These are phyloP conservation scores for Heliamphora pulchella DNA, from an alignment of 179 eudicot genomes.

Conservation along the genomic window DNA sequence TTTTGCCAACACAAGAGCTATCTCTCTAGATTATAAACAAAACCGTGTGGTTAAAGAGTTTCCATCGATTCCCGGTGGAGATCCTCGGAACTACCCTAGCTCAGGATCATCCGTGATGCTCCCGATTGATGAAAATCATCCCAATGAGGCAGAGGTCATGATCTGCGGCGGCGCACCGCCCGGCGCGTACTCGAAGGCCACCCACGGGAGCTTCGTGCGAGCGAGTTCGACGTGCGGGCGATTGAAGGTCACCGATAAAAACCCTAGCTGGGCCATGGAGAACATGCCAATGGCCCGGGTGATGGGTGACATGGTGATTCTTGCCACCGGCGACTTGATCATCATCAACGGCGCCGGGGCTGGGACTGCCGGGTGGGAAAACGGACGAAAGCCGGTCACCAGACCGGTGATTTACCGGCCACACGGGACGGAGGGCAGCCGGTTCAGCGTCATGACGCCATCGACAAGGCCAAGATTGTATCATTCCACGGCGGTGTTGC, in stretches of 20 bases:
- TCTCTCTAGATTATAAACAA: constrained; percentile 39
- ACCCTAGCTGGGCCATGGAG: constrained; percentile 61
- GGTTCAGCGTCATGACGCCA: constrained; percentile 46
- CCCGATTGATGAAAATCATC: constrained; percentile 48
- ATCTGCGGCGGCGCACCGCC: constrained; percentile 67
- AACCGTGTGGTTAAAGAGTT: constrained; percentile 40
- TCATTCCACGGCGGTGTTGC: constrained; percentile 53
- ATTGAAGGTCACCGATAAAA: constrained; percentile 35
- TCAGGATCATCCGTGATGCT: constrained; percentile 68
- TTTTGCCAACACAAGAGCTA: constrained; percentile 63
- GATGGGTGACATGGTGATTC: constrained; percentile 76
- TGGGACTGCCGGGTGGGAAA: constrained; percentile 83
- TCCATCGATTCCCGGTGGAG: constrained; percentile 40
- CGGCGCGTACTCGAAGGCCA: constrained; percentile 28
- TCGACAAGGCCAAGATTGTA: constrained; percentile 56
- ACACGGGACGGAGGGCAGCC: neutral
- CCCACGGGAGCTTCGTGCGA: constrained; percentile 28
- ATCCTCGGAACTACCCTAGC: constrained; percentile 75
- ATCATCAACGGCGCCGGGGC: constrained; percentile 61
- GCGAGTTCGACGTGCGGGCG: constrained; percentile 57
- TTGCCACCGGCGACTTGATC: constrained; percentile 55
- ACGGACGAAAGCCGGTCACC: constrained; percentile 41
- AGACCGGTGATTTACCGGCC: constrained; percentile 57
- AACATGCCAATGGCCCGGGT: constrained; percentile 67
- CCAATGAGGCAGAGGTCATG: constrained; percentile 41